Conservation (phyloP, 2,329 filamentous ascomycete genomes). For the Pseudocercospora eumusae region DNA sequence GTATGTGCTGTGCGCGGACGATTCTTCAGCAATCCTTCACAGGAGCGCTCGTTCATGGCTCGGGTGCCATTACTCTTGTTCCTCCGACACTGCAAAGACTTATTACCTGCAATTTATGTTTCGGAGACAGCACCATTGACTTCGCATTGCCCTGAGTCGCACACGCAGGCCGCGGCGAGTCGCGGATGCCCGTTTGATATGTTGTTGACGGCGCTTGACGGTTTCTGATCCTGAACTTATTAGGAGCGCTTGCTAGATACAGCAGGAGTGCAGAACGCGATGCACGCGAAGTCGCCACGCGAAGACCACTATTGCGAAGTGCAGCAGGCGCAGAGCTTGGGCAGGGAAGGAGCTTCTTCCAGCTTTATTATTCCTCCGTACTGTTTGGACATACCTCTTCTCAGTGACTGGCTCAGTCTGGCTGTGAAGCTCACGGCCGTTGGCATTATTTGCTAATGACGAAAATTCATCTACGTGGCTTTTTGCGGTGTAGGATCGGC, state of each 20-base stretch:
- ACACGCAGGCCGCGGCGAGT: neutral
- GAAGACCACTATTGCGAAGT: neutral
- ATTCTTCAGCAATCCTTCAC: too few relatives aligned
- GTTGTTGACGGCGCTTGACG: neutral
- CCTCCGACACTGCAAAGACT: neutral
- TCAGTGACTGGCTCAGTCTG: too few relatives aligned
- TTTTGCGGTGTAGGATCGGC: neutral
- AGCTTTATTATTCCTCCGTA: too few relatives aligned
- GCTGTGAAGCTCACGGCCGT: neutral
- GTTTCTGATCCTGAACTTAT: neutral
- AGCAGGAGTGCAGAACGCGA: conserved; percentile 1
- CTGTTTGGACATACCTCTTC: too few relatives aligned
- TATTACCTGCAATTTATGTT: neutral
- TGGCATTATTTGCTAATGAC: conserved; percentile 5
- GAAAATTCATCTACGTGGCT: conserved; percentile 8
- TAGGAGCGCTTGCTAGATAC: neutral
- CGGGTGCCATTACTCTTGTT: too few relatives aligned
- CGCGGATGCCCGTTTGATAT: neutral
- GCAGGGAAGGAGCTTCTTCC: neutral
- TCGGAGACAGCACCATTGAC: neutral
- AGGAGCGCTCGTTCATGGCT: too few relatives aligned
- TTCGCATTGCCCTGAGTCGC: neutral
- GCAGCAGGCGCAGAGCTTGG: neutral
- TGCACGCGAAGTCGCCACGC: neutral
- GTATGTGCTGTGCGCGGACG: too few relatives aligned